Conservation (phyloP, 176 grass and related monocot genomes). For the Saccharum spontaneum region DNA sequence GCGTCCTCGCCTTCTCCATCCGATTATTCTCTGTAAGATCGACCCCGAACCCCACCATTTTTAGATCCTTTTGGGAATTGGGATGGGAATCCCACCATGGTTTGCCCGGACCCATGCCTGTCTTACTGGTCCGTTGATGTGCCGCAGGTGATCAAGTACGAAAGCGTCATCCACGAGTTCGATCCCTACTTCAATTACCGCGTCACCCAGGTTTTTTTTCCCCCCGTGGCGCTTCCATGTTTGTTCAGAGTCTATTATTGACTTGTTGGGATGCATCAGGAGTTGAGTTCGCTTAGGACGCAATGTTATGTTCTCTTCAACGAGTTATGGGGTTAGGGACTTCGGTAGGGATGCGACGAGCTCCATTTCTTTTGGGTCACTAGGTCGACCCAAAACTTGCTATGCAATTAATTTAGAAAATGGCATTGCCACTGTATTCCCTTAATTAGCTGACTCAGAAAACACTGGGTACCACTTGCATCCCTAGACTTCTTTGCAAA, state of each 20-base stretch:
- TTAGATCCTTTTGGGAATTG: not conserved
- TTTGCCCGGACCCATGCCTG: not conserved
- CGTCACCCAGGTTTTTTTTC: conserved; percentile 79
- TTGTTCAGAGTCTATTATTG: not conserved
- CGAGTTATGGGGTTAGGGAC: not conserved
- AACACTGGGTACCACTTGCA: not conserved
- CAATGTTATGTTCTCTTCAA: not conserved
- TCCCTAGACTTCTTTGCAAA: not conserved
- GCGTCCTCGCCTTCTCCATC: conserved; percentile 96
- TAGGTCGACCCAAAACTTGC: not conserved
- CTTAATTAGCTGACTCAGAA: not conserved
- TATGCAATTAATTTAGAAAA: not conserved
- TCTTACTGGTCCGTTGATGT: not conserved
- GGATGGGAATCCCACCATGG: too few species aligned
- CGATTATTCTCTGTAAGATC: conserved; percentile 96
- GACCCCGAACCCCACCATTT: not conserved
- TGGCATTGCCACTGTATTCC: not conserved
- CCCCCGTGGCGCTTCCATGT: not conserved
- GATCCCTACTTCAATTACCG: conserved; percentile 99
- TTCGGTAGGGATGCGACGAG: not conserved
- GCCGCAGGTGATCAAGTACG: conserved; percentile 93
- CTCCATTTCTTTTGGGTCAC: not conserved
- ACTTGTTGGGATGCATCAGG: not conserved
- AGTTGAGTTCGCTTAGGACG: not conserved
- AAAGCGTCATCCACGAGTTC: conserved; percentile 99